A percentile compares a stretch with the other conserved stretches of the same genome.
Conservation (phyloP, 352 stramenopile genomes). For the Phytophthora melonis region DNA sequence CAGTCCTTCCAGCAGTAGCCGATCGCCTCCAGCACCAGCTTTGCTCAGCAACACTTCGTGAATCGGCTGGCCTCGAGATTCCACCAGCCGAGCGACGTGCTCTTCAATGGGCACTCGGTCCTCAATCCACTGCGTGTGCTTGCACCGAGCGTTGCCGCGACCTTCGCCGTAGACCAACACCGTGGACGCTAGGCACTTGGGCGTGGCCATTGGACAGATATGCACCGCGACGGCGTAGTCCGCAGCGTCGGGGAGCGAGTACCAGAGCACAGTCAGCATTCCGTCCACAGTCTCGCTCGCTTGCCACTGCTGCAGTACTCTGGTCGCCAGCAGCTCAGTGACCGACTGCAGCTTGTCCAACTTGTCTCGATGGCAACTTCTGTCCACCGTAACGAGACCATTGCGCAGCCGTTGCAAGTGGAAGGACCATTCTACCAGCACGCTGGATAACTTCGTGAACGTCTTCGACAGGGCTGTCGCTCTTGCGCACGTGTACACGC, state of each 20-base stretch:
- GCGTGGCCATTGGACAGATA: conserved; percentile 62
- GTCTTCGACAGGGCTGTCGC: conserved; percentile 20
- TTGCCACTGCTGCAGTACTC: conserved; percentile 21
- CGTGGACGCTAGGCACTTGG: conserved; percentile 46
- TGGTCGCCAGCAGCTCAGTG: conserved; percentile 14
- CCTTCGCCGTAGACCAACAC: conserved; percentile 63
- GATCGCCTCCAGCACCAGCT: conserved; percentile 25
- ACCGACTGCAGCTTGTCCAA: conserved; percentile 26
- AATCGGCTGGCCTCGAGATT: conserved; percentile 36
- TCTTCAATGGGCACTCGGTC: conserved; percentile 63
- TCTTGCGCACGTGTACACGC: conserved; percentile 76
- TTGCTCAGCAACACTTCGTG: conserved; percentile 71
- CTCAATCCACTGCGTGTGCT: conserved; percentile 79
- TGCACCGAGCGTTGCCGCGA: conserved; percentile 58
- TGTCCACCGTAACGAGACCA: conserved; percentile 33
- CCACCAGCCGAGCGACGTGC: conserved; percentile 33
- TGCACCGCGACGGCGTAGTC: conserved; percentile 58
- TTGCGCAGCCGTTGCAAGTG: conserved; percentile 59
- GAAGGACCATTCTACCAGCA: conserved; percentile 64
- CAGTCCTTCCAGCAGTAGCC: conserved; percentile 72
- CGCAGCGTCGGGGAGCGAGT: conserved; percentile 15
- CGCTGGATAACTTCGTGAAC: conserved; percentile 1
- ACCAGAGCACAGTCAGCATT: conserved; percentile 81
- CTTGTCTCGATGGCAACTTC: conserved; percentile 1
- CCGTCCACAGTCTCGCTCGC: conserved; percentile 37